A percentile compares a stretch with the other conserved stretches of the same genome.
These are phyloP conservation scores for Colletotrichum orbiculare DNA, from an alignment of 2,329 filamentous ascomycete genomes.

Conservation along the genomic window DNA sequence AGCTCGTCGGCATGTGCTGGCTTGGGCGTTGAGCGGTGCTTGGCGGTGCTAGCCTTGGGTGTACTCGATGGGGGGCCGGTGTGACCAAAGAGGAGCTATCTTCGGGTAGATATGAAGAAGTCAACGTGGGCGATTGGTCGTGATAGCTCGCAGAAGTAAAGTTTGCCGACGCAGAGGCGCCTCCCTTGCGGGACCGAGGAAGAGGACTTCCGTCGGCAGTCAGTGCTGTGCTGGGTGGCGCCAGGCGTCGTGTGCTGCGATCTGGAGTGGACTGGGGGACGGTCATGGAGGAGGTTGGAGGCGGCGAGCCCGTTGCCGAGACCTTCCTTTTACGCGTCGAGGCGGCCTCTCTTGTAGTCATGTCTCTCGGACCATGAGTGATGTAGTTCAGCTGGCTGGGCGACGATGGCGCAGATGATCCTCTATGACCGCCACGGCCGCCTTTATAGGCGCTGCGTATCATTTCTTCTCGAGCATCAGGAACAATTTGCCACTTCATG, in stretches of 20 bases:
- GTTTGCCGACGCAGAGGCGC: slow-evolving; percentile 55
- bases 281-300: slow-evolving; percentile 60
- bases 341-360: slow-evolving; percentile 60
- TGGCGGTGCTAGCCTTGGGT: slow-evolving; percentile 80
- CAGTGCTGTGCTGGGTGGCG: slow-evolving; percentile 47
- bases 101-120: slow-evolving; percentile 71
- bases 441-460: slow-evolving; percentile 75
- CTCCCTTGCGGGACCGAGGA: slow-evolving; percentile 65
- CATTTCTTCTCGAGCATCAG: slow-evolving; percentile 88
- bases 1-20: slow-evolving; percentile 87
- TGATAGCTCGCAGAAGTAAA: slow-evolving; percentile 62
- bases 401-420: slow-evolving; percentile 78
- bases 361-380: slow-evolving; percentile 67
- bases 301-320: slow-evolving; percentile 66
- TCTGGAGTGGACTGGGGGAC: slow-evolving; percentile 69
- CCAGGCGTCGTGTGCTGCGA: slow-evolving; percentile 51
- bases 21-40: slow-evolving; percentile 85
- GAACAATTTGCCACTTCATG: slow-evolving; percentile 97
- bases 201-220: slow-evolving; percentile 71
- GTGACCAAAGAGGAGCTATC: slow-evolving; percentile 73
- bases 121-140: slow-evolving; percentile 69
- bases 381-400: slow-evolving; percentile 70
- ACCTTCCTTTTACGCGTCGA: slow-evolving; percentile 69
- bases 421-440: slow-evolving; percentile 72
- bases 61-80: slow-evolving; percentile 77